These are phyloP conservation scores for Grifola frondosa DNA, from an alignment of 1,284 basidiomycete genomes.

Conservation along the genomic window DNA sequence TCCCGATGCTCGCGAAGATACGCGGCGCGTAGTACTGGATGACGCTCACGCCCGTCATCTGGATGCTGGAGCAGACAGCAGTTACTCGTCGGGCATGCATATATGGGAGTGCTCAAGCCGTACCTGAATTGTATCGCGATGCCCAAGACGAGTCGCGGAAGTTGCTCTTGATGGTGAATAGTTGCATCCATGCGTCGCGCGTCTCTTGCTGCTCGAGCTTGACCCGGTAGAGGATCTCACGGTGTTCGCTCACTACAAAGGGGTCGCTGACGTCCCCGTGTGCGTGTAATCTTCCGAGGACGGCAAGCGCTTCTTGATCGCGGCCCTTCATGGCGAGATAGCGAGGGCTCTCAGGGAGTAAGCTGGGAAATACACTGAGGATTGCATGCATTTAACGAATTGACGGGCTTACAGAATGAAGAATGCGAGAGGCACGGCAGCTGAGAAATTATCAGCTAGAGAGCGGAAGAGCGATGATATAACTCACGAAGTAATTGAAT, in stretches of 20 bases:
- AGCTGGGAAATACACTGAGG: conserved; percentile 9
- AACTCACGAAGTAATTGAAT: conserved; percentile 30
- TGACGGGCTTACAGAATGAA: conserved; percentile 42
- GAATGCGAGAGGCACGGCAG: conserved; percentile 55
- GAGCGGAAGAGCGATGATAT: background rate
- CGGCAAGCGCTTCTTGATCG: conserved; percentile 41
- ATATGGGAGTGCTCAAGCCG: background rate
- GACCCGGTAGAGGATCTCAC: conserved; percentile 38
- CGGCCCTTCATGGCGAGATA: conserved; percentile 61
- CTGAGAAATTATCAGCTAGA: conserved; percentile 12
- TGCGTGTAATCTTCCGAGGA: conserved; percentile 52
- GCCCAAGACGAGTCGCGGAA: conserved; percentile 42
- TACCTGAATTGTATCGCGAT: conserved; percentile 33
- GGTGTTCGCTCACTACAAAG: conserved; percentile 41
- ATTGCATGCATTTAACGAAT: background rate
- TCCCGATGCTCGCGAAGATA: conserved; percentile 47
- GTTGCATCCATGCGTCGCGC: conserved; percentile 40
- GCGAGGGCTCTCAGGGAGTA: conserved; percentile 54
- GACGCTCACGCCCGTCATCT: conserved; percentile 50
- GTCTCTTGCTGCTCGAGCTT: conserved; percentile 33
- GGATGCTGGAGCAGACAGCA: conserved; percentile 38
- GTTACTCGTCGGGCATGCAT: background rate
- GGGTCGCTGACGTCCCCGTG: conserved; percentile 46
- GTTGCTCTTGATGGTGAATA: conserved; percentile 52
- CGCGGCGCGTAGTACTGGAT: conserved; percentile 47